Conservation (phyloP, 371 early-diverging fungal genomes). For the Neoconidiobolus thromboides region DNA sequence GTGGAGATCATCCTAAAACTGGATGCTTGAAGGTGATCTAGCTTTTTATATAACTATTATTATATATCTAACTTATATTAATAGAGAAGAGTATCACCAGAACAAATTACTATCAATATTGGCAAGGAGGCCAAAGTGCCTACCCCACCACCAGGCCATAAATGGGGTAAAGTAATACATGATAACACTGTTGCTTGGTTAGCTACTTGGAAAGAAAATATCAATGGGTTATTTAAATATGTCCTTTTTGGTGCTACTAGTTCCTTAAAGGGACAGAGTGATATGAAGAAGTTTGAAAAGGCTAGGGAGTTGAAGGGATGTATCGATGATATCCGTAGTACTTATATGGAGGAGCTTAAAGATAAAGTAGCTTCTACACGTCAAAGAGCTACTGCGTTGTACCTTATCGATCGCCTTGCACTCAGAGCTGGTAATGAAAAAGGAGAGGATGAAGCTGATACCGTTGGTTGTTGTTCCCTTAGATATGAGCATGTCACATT, state of each 20-base stretch:
- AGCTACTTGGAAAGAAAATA: conserved; percentile 94
- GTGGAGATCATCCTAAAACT: conserved; percentile 91
- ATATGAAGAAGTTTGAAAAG: conserved; percentile 89
- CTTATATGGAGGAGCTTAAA: conserved; percentile 58
- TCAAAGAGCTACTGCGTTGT: conserved; percentile 89
- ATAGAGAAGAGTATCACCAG: conserved; percentile 66
- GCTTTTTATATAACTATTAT: neutral
- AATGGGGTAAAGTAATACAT: conserved; percentile 73
- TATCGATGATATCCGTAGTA: conserved; percentile 51
- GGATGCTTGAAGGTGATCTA: conserved; percentile 64
- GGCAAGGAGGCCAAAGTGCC: conserved; percentile 62
- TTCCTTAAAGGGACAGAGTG: conserved; percentile 88
- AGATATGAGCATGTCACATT: conserved; percentile 80
- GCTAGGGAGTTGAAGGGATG: conserved; percentile 70
- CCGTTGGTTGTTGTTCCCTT: conserved; percentile 95
- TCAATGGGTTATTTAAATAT: conserved; percentile 79
- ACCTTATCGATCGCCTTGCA: conserved; percentile 85
- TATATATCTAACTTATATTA: neutral
- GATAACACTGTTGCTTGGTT: conserved; percentile 91
- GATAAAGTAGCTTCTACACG: conserved; percentile 54
- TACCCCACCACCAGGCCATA: conserved; percentile 67
- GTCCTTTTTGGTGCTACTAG: conserved; percentile 83
- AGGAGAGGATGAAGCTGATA: conserved; percentile 93
- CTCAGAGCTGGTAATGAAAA: conserved; percentile 97
- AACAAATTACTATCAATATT: conserved; percentile 85